Conservation (phyloP, 345 rosid species). For the Balakata baccata region DNA sequence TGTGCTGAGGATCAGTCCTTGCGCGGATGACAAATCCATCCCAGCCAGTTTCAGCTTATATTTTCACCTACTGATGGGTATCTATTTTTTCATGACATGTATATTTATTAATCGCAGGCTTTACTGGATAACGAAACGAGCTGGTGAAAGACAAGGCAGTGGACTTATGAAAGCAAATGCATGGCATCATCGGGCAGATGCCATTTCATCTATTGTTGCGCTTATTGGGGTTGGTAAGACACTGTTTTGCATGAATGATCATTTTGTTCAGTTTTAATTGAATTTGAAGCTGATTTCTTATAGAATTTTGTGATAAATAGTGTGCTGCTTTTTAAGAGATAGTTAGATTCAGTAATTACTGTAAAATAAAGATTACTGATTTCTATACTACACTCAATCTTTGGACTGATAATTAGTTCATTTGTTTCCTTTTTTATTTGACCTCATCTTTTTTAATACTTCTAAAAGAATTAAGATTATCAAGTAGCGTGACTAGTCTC, state of each 20-base stretch:
- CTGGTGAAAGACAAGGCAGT: constrained; percentile 83
- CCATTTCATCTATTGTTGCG: constrained; percentile 84
- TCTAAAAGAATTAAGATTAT: background rate
- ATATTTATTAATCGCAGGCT: constrained; percentile 41
- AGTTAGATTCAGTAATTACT: background rate
- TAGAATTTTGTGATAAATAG: constrained; percentile 1
- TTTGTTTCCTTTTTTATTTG: background rate
- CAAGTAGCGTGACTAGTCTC: background rate
- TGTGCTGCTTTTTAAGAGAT: background rate
- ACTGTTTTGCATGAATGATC: background rate
- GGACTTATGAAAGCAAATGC: constrained; percentile 97
- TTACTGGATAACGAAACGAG: constrained; percentile 87
- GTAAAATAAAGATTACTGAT: background rate
- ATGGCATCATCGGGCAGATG: constrained; percentile 99
- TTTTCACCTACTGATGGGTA: background rate
- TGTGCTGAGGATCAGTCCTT: background rate
- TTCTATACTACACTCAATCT: background rate
- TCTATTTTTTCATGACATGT: background rate
- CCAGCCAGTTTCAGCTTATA: background rate
- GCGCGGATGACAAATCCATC: background rate
- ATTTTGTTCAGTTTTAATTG: background rate
- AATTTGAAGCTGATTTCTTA: background rate
- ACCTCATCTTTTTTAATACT: background rate
- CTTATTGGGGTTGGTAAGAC: constrained; percentile 81
- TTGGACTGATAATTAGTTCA: background rate